A percentile compares a stretch with the other conserved stretches of the same genome.
phyloP scores from a whole-genome alignment of 257 asterid species.

The Primulina huaijiensis region DNA sequence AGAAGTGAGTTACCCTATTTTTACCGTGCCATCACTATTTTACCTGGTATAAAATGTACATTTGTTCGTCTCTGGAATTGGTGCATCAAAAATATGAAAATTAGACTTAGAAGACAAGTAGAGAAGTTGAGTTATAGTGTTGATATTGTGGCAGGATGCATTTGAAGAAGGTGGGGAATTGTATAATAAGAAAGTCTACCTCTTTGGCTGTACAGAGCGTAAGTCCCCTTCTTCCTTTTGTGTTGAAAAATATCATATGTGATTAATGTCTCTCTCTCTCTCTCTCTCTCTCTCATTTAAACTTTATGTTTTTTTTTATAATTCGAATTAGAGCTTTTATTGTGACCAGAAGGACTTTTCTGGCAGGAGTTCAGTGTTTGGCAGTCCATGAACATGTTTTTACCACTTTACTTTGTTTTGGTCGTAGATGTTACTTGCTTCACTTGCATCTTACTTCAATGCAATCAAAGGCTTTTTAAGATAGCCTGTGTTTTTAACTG shows the following conservation, averaged over 20 bases:
- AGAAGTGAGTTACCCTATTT: conserved; percentile 54
- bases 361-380: not conserved
- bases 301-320: not conserved
- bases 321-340: not conserved
- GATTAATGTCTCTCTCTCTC: not conserved
- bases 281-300: not conserved
- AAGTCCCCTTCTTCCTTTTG: conserved; percentile 35
- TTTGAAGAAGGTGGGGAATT: conserved; percentile 90
- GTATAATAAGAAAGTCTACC: conserved; percentile 64
- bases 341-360: conserved; percentile 7
- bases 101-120: not conserved
- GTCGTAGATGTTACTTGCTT: not conserved
- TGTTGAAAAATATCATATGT: not conserved
- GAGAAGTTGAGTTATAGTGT: conserved; percentile 3
- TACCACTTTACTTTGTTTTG: conserved; percentile 12
- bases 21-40: not conserved
- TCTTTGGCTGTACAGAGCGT: conserved; percentile 93
- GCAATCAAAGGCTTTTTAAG: not conserved
- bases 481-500: too few species aligned
- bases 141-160: conserved; percentile 59
- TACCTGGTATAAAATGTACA: not conserved
- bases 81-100: not conserved
- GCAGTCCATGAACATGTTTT: not conserved
- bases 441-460: not conserved
- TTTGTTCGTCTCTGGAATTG: conserved; percentile 9